Base-by-base conservation (phyloP, 2,329 filamentous ascomycete species). In the Colletotrichum simmondsii region DNA sequence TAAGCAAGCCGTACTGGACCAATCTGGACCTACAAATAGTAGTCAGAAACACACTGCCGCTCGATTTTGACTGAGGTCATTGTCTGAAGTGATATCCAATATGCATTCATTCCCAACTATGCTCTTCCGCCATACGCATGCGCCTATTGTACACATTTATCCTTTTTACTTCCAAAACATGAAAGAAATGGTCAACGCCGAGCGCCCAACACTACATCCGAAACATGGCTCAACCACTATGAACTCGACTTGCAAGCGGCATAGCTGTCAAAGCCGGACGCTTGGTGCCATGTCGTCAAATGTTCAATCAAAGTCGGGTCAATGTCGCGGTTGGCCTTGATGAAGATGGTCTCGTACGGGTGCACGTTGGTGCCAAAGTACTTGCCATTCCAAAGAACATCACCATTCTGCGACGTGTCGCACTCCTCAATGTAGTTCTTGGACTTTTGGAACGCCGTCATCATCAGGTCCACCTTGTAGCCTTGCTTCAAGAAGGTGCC, bases 271-370 rank as follows among this genome's bases (percentile, higher is more conserved):
- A 73, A 77, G 2, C 66, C 71, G 1, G 67, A 61, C 5, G 66
- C 75, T 37, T 77, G 66, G 52, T 83, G 81, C 79, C 79, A 81
- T 56, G 77, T 74, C 2, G 80, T 81, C 56, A 83, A 64, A n/a
- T 75, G 74, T 2, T 75, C 65, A 30, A 83, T 73, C 35, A 78
- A 63, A 1, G 56, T 37, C 1, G 76, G 76, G 57, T 82, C 80
- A 42, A 81, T 78, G 10, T 78, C 75, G 37, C 78, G 75, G 59
- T 81, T 81, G 5, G 80, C 78, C 75, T 83, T 82, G 68, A 79
- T 75, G 67, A 84, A 84, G 22, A 84, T 65, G 2, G 80, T 81
- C 78, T 84, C 82, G 75, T 83, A 84, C 1, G 82, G 81, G 57
- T 84, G 81, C 8, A 82, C 65, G 63, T 77, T 81, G 65, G 75